Conservation (phyloP, 805 yeast species). For the Lipomyces spencermartinsiae region DNA sequence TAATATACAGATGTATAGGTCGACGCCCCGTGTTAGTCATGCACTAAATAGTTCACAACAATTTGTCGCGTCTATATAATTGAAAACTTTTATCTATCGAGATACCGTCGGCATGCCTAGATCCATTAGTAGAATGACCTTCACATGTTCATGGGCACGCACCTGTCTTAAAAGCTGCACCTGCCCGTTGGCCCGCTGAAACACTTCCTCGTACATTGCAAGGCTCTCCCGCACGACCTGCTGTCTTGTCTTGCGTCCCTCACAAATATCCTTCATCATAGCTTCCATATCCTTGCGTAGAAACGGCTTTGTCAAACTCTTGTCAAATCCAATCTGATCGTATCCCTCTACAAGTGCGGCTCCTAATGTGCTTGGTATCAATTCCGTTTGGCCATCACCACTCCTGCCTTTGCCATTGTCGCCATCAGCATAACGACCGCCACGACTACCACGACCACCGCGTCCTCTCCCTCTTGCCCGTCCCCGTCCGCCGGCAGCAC, state of each 20-base stretch:
- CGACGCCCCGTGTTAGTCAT: too few relatives aligned
- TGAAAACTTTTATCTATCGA: not conserved
- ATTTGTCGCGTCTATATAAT: too few relatives aligned
- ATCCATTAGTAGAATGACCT: not conserved
- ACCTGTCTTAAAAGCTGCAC: slow-evolving; percentile 45
- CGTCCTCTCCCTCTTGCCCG: slow-evolving; percentile 26
- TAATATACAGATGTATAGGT: too few relatives aligned
- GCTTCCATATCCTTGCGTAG: slow-evolving; percentile 77
- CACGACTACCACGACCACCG: slow-evolving; percentile 17
- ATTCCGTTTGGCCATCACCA: slow-evolving; percentile 44
- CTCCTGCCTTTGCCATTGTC: slow-evolving; percentile 23
- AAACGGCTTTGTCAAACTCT: slow-evolving; percentile 86
- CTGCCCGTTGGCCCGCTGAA: slow-evolving; percentile 54
- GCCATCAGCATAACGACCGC: slow-evolving; percentile 9
- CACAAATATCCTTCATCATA: slow-evolving; percentile 68
- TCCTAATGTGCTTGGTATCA: slow-evolving; percentile 84
- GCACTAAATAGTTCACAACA: too few relatives aligned
- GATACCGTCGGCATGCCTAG: slow-evolving; percentile 15
- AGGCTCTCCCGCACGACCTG: slow-evolving; percentile 64
- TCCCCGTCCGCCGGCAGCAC: slow-evolving; percentile 23
- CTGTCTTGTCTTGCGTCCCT: slow-evolving; percentile 61
- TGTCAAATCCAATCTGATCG: slow-evolving; percentile 75
- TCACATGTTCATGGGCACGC: not conserved
- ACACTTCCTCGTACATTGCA: slow-evolving; percentile 66
- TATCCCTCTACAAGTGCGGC: slow-evolving; percentile 88